Evolutionary conservation across 108 stramenopile genomes (phyloP).

Genomic region (Discostella pseudostelligera): DNA sequence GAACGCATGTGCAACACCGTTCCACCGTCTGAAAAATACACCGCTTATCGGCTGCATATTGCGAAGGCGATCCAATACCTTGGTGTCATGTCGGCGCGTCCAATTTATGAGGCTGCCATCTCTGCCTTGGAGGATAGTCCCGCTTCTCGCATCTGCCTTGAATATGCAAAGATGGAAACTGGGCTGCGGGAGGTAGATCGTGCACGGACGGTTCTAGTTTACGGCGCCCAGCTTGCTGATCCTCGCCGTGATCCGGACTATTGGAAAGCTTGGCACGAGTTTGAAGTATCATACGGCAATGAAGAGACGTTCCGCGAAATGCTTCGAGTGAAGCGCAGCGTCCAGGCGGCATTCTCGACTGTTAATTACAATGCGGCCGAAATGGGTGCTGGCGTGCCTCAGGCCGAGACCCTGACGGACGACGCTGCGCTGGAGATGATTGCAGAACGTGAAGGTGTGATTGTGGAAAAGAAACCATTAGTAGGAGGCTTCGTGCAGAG

Average conservation of each 20-base stretch:
- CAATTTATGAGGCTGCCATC: slow-evolving; percentile 93
- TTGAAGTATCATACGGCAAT: slow-evolving; percentile 96
- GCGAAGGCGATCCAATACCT: slow-evolving; percentile 87
- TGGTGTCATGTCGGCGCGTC: slow-evolving; percentile 88
- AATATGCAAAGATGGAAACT: slow-evolving; percentile 93
- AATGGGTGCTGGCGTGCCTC: slow-evolving; percentile 53
- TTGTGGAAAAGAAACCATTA: slow-evolving; percentile 43
- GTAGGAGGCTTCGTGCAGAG: slow-evolving; percentile 57
- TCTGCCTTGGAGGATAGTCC: slow-evolving; percentile 78
- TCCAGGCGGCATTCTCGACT: slow-evolving; percentile 89
- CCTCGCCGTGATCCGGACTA: slow-evolving; percentile 84
- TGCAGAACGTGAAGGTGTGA: slow-evolving; percentile 73
- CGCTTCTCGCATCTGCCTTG: slow-evolving; percentile 84
- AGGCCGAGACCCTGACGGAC: slow-evolving; percentile 62
- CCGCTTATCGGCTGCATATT: slow-evolving; percentile 87
- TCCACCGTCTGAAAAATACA: slow-evolving; percentile 76
- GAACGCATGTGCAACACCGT: slow-evolving; percentile 87
- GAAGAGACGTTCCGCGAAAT: slow-evolving; percentile 98
- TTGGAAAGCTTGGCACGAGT: slow-evolving; percentile 97
- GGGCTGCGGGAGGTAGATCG: slow-evolving; percentile 93
- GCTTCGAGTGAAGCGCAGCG: slow-evolving; percentile 91
- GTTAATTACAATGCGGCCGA: slow-evolving; percentile 93
- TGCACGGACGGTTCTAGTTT: slow-evolving; percentile 84
- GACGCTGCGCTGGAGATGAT: slow-evolving; percentile 86
- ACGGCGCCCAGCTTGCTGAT: slow-evolving; percentile 96